Percentiles rank a stretch among this genome's conserved stretches.
Conservation (phyloP, 352 stramenopile genomes). For the Phytophthora aleatoria region DNA sequence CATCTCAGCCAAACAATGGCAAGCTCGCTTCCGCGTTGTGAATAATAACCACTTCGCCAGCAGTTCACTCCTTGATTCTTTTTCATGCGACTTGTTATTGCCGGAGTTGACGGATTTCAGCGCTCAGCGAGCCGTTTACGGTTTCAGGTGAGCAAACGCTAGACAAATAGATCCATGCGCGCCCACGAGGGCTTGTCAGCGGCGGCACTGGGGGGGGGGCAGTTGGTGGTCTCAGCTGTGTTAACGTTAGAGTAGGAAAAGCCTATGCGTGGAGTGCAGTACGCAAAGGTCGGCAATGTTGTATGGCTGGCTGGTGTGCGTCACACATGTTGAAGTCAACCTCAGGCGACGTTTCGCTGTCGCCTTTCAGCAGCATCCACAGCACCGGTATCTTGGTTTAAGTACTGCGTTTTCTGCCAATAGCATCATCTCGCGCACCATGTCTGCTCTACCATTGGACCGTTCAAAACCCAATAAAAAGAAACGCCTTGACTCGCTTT, state of each 20-base stretch:
- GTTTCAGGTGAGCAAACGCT: slow-evolving; percentile 12
- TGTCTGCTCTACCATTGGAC: background rate
- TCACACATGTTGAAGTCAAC: slow-evolving; percentile 11
- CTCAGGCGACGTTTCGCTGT: slow-evolving; percentile 20
- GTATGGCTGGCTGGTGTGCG: slow-evolving; percentile 2
- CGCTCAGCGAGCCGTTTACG: slow-evolving; percentile 10
- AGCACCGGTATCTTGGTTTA: slow-evolving; percentile 3
- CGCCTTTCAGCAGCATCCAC: background rate
- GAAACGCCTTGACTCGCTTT: slow-evolving; percentile 5
- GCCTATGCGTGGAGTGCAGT: too few species aligned
- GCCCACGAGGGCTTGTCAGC: slow-evolving; percentile 25
- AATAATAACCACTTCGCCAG: too few species aligned
- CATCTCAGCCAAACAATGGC: slow-evolving; percentile 33
- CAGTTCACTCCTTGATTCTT: background rate
- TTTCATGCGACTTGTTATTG: background rate
- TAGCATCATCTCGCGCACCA: background rate
- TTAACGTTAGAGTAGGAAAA: too few species aligned
- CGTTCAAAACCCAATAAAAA: slow-evolving; percentile 13
- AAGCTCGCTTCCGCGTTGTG: slow-evolving; percentile 13
- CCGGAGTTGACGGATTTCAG: background rate
- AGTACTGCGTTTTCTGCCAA: slow-evolving; percentile 3
- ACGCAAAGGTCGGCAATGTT: too few species aligned
- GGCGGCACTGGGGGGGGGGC: background rate
- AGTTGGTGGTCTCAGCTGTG: too few species aligned
- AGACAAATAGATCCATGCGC: slow-evolving; percentile 1